Conservation (phyloP, 1,284 basidiomycete species). For the Puccinia coronata region DNA sequence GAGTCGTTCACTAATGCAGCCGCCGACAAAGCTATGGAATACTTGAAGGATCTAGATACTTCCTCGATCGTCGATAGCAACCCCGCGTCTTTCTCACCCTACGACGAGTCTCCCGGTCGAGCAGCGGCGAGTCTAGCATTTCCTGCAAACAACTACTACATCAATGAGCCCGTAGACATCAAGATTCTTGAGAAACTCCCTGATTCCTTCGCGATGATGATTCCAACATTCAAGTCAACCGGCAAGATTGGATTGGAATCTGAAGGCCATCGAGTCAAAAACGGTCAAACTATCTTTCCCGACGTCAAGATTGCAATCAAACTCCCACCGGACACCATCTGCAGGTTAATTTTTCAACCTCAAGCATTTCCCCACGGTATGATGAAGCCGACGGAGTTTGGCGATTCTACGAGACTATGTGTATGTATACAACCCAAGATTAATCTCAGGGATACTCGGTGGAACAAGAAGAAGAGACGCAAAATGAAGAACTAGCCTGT, state of each 20-base stretch:
- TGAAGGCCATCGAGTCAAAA: conserved; percentile 2
- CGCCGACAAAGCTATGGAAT: background rate
- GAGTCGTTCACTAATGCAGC: background rate
- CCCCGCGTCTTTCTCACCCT: background rate
- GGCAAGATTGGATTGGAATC: background rate
- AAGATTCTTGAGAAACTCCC: background rate
- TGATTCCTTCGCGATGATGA: background rate
- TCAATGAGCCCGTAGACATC: background rate
- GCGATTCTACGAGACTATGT: background rate
- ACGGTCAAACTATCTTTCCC: conserved; percentile 5
- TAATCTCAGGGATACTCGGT: background rate
- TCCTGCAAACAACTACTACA: background rate
- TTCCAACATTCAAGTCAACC: conserved; percentile 6
- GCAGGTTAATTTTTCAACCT: background rate
- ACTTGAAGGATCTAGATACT: background rate
- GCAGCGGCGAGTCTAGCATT: conserved; percentile 2
- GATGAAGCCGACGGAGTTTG: background rate
- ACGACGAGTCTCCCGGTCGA: background rate
- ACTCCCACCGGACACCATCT: background rate
- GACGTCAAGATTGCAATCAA: background rate
- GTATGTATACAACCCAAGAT: background rate
- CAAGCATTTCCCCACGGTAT: background rate
- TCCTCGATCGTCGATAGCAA: background rate
- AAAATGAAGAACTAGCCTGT: no score
- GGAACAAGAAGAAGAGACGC: no score